Evolutionary conservation across 768 basidiomycete genomes (phyloP).

Genomic region (Leccinum boreale): DNA sequence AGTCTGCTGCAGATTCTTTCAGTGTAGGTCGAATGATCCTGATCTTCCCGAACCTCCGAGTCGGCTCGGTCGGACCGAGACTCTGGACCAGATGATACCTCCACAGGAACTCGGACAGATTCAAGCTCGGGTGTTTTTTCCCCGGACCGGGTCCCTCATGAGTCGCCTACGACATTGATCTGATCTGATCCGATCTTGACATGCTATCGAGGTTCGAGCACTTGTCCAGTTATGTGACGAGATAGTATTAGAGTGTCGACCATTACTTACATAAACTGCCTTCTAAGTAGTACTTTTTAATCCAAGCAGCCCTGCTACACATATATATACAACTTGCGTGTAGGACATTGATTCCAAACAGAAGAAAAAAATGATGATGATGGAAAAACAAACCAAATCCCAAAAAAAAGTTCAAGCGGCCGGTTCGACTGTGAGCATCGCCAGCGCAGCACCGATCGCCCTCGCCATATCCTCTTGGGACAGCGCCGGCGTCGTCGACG

Average conservation of each 20-base stretch:
- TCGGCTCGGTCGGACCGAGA: too few relatives aligned
- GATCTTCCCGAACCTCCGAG: too few relatives aligned
- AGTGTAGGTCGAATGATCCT: too few relatives aligned
- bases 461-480: conserved; percentile 20
- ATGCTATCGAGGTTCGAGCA: not conserved
- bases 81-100: not conserved
- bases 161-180: not conserved
- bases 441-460: conserved; percentile 24
- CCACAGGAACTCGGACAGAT: not conserved
- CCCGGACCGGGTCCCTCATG: not conserved
- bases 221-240: not conserved
- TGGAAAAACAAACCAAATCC: not conserved
- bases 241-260: not conserved
- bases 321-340: not conserved
- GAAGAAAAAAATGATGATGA: not conserved
- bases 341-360: not conserved
- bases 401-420: not conserved
- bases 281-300: not conserved
- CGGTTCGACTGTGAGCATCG: conserved; percentile 6
- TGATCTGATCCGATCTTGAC: not conserved
- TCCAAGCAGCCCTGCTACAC: not conserved
- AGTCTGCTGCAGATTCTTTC: not conserved
- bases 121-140: not conserved
- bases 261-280: not conserved
- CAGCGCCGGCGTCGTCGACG: conserved; percentile 10